Evolutionary conservation across 345 rosid species (phyloP), one percentile per base, ranked within the genome.

Genomic region (Hirschfeldia incana): DNA sequence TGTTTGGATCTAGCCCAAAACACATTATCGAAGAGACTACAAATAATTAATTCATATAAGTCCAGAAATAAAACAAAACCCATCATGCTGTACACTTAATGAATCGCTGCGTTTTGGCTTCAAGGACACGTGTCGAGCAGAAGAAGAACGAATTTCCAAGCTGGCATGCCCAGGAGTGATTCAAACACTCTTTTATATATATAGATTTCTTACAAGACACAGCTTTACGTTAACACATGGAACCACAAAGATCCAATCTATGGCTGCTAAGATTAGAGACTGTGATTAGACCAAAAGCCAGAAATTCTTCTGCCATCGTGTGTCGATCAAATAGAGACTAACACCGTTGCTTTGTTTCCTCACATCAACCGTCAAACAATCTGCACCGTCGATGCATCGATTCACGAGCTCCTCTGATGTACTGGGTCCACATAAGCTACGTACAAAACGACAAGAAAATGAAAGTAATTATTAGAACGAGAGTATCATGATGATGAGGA

Each of bases 301-400:
- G 90, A 95, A 95, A 76, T 95, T 88, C 67, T 90, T 95, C 85
- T 88, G 97, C 92, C 94, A 88, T 71, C 92, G 78, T 69, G 98
- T 95, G 91, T 86, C 93, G 72, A 95, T 87, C 58, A 95, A 86
- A 67, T 93, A 95, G n/a, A 98, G 96, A 64, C 97, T 84, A 39
- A 84, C 82, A 13, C 94, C 92, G 58, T 79, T 87, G 90, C 96
- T 88, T 86, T 91, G 99, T 84, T 88, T 93, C 87, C 87, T 89
- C 16, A 95, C 99, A 71, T 98, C 98, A n/a, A 95, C 83, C 17
- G 98, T 88, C 73, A 91, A 81, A 83, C 99, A 95, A 65, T 87
- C 97, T 60, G 88, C 90, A 65, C 79, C 85, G 70, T 83, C 83
- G 84, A 95, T 93, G 87, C 98, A 93, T 27, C 87, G 78, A 73